A percentile compares a stretch with the other conserved stretches of the same genome.
phyloP scores from a whole-genome alignment of 78 protist genomes.

The Dictyostelium purpureum region DNA sequence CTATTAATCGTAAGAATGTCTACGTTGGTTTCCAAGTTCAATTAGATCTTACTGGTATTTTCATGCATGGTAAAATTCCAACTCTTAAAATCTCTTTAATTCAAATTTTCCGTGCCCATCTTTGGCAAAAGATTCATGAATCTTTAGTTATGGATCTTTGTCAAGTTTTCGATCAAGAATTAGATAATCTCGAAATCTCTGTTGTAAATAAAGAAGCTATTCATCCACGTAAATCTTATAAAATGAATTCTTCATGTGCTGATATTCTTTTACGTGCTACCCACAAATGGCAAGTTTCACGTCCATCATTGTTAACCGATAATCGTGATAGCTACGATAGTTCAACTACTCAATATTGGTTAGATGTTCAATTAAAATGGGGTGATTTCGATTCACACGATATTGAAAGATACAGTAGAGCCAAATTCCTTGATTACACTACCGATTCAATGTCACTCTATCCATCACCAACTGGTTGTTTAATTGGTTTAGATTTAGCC shows the following conservation, averaged over 20 bases:
- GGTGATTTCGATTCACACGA: slow-evolving; percentile 91
- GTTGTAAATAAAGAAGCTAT: slow-evolving; percentile 99
- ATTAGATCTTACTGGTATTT: slow-evolving; percentile 99
- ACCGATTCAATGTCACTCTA: slow-evolving; percentile 98
- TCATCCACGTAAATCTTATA: slow-evolving; percentile 99
- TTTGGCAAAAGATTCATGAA: slow-evolving; percentile 99
- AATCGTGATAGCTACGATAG: slow-evolving; percentile 94
- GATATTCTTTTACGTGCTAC: slow-evolving; percentile 98
- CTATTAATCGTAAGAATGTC: slow-evolving; percentile 99
- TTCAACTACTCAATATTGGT: slow-evolving; percentile 97
- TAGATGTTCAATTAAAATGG: slow-evolving; percentile 99
- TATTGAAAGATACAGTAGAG: slow-evolving; percentile 96
- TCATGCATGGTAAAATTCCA: slow-evolving; percentile 99
- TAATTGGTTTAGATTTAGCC: slow-evolving; percentile 99
- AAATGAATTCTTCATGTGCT: slow-evolving; percentile 99
- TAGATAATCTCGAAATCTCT: slow-evolving; percentile 98
- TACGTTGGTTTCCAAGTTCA: slow-evolving; percentile 99
- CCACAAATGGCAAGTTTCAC: slow-evolving; percentile 98
- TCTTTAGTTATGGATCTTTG: slow-evolving; percentile 96
- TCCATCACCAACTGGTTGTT: slow-evolving; percentile 99
- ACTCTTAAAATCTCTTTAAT: slow-evolving; percentile 99
- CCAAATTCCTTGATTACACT: slow-evolving; percentile 99
- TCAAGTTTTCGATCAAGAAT: slow-evolving; percentile 98
- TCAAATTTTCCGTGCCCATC: slow-evolving; percentile 99
- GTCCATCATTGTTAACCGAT: slow-evolving; percentile 97